Conservation (phyloP, 2,329 filamentous ascomycete species). For the Hypoxylon sp. region DNA sequence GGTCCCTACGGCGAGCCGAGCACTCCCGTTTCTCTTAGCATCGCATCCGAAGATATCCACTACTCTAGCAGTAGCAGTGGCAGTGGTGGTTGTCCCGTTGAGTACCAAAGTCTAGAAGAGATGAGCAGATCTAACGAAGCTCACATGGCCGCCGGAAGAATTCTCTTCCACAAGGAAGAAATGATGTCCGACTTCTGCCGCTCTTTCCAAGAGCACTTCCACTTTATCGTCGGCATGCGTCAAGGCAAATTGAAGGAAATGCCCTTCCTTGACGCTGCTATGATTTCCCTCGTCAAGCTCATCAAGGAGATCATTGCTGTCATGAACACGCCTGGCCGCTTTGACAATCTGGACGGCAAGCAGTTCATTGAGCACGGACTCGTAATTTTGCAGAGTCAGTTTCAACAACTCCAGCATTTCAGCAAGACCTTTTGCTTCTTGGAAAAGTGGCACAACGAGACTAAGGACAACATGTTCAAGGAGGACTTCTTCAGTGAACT, state of each 20-base stretch:
- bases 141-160: neutral
- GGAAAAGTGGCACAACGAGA: too few relatives aligned
- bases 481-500: neutral
- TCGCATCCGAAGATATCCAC: too few relatives aligned
- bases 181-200: neutral
- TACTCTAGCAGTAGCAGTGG: too few relatives aligned
- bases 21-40: too few relatives aligned
- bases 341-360: neutral
- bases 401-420: neutral
- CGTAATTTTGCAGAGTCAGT: neutral
- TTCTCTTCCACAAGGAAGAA: neutral
- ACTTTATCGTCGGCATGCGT: neutral
- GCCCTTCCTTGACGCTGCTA: neutral
- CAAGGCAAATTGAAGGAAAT: neutral
- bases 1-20: too few relatives aligned
- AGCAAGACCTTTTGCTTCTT: neutral
- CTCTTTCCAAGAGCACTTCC: neutral
- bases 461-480: neutral
- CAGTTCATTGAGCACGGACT: neutral
- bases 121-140: neutral
- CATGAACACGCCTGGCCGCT: neutral
- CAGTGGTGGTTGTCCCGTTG: neutral
- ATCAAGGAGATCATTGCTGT: neutral
- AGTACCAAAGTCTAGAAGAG: neutral
- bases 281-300: neutral